Evolutionary conservation across 768 basidiomycete species (phyloP).

Genomic region (Suillus paluster): DNA sequence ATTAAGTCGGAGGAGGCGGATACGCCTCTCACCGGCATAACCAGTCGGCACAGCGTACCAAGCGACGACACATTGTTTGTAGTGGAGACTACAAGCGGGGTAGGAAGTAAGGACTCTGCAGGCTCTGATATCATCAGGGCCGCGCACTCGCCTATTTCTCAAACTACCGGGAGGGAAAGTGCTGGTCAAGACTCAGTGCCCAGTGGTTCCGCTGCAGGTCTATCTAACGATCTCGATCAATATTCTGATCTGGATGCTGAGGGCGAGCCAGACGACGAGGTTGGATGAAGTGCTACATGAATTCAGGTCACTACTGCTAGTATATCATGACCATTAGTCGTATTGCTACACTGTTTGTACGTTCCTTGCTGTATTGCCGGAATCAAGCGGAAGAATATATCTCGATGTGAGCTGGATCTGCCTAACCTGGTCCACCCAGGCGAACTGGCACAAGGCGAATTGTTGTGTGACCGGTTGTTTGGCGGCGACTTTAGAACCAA

Average conservation of each 20-base stretch:
- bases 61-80: constrained; percentile 61
- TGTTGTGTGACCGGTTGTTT: constrained; percentile 22
- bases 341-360: constrained; percentile 17
- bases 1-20: constrained; percentile 58
- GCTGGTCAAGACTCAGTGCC: constrained; percentile 5
- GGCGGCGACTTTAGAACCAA: constrained; percentile 20
- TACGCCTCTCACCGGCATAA: constrained; percentile 52
- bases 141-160: constrained; percentile 19
- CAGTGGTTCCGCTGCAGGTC: constrained; percentile 19
- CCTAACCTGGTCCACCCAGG: not conserved
- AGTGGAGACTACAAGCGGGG: constrained; percentile 32
- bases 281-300: constrained; percentile 45
- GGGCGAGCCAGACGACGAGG: constrained; percentile 50
- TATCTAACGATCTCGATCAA: constrained; percentile 26
- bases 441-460: constrained; percentile 26
- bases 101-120: constrained; percentile 30
- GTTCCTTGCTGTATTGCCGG: constrained; percentile 12
- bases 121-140: constrained; percentile 14
- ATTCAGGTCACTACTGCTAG: constrained; percentile 20
- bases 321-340: constrained; percentile 25
- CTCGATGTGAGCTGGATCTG: not conserved
- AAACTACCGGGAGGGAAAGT: constrained; percentile 19
- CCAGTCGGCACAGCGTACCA: constrained; percentile 58
- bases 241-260: constrained; percentile 45
- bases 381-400: not conserved